These are phyloP conservation scores for Neonectria punicea DNA, from an alignment of 2,329 filamentous ascomycete genomes.

Conservation along the genomic window DNA sequence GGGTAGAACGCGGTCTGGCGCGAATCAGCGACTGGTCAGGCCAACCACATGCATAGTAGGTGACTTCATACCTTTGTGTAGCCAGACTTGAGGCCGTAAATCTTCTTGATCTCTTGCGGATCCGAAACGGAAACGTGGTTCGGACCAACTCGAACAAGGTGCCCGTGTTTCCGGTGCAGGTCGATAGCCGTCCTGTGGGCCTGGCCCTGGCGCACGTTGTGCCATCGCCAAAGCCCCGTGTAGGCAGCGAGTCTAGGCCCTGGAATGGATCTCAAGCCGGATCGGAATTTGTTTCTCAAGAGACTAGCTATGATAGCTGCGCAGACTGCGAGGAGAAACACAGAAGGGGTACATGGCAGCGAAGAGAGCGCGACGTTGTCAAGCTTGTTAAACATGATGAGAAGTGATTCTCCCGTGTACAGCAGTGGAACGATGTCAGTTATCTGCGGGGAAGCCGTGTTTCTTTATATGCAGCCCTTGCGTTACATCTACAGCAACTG, in stretches of 20 bases:
- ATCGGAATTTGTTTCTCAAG: slow-evolving; percentile 10
- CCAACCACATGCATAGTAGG: not conserved
- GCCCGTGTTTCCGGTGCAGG: slow-evolving; percentile 8
- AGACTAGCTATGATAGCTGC: not conserved
- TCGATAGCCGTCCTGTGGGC: slow-evolving; percentile 17
- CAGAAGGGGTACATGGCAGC: not conserved
- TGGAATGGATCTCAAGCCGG: slow-evolving; percentile 2
- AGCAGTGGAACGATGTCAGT: not conserved
- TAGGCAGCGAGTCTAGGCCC: slow-evolving; percentile 14
- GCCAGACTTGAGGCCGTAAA: slow-evolving; percentile 28
- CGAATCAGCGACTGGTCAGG: not conserved
- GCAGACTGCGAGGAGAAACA: not conserved
- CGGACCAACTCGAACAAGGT: slow-evolving; percentile 17
- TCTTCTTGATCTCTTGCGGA: slow-evolving; percentile 24
- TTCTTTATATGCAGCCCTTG: not conserved
- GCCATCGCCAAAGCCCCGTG: slow-evolving; percentile 14
- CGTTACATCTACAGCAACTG: not conserved
- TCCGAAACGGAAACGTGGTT: slow-evolving; percentile 27
- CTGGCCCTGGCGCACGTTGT: slow-evolving; percentile 14
- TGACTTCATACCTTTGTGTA: slow-evolving; percentile 23
- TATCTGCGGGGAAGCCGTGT: not conserved
- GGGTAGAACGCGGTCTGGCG: slow-evolving; percentile 16
- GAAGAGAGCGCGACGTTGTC: not conserved
- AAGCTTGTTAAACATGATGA: not conserved
- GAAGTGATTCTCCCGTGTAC: not conserved